A percentile compares a stretch with the other conserved stretches of the same genome.
Conservation (phyloP, 2,329 filamentous ascomycete genomes). For the Aspergillus clavatus region DNA sequence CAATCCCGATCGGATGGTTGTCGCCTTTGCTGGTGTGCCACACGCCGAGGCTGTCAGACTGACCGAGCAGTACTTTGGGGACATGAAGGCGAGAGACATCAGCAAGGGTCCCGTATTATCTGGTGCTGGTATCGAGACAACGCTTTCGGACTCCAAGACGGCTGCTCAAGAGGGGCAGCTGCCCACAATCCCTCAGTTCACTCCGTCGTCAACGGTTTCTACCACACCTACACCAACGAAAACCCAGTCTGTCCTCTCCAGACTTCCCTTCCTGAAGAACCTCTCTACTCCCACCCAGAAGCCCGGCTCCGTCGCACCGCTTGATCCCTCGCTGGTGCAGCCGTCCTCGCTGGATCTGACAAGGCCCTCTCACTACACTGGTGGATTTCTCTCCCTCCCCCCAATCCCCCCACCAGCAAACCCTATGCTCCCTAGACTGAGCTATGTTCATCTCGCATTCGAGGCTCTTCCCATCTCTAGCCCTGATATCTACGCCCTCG, state of each 20-base stretch:
- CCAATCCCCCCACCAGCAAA: slow-evolving; percentile 71
- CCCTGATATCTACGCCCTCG: slow-evolving; percentile 91
- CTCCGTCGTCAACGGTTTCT: slow-evolving; percentile 38
- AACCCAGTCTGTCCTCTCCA: slow-evolving; percentile 66
- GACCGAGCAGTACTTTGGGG: slow-evolving; percentile 81
- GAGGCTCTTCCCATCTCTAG: slow-evolving; percentile 88
- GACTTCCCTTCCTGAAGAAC: slow-evolving; percentile 85
- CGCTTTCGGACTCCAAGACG: slow-evolving; percentile 27
- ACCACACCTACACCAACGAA: slow-evolving; percentile 37
- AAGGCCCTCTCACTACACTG: slow-evolving; percentile 76
- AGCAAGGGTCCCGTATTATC: slow-evolving; percentile 48
- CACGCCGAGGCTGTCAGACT: slow-evolving; percentile 75
- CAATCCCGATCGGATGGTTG: slow-evolving; percentile 82
- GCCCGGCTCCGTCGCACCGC: slow-evolving; percentile 51
- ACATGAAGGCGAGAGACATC: slow-evolving; percentile 64
- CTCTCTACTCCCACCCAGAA: slow-evolving; percentile 69
- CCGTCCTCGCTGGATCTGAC: slow-evolving; percentile 53
- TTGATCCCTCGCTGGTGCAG: slow-evolving; percentile 45
- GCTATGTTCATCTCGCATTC: slow-evolving; percentile 92
- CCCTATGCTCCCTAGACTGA: slow-evolving; percentile 73
- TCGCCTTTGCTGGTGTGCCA: slow-evolving; percentile 88
- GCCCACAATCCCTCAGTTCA: slow-evolving; percentile 36
- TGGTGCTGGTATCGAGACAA: slow-evolving; percentile 55
- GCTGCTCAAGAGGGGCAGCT: slow-evolving; percentile 29
- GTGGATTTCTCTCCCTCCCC: slow-evolving; percentile 84